Base-by-base conservation (phyloP, 1,139 yeast genomes). In the Candida sp. region DNA sequence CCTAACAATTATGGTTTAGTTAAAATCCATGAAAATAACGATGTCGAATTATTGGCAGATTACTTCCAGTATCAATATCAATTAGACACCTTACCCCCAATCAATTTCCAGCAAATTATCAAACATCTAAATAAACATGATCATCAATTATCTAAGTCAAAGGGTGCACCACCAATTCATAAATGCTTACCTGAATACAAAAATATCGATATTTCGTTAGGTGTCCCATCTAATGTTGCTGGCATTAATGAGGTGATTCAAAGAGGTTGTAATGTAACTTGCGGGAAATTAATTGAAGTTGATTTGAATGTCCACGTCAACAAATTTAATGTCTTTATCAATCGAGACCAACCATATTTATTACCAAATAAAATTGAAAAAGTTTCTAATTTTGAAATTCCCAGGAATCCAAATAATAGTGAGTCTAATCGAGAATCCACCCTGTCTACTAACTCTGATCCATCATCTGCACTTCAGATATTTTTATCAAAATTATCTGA, bases 1-100 rank as follows among this genome's bases (percentile, higher is more conserved):
- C 80, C 85, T 22, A 90, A 90, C 59, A 81, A 87, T 58, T 93
- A 93, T 64, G 99, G 99, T 0, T 71, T 93, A 36, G 96, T 93
- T 3, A 77, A 79, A 43, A 63, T 85, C 12, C 76, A 76, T 46
- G 57, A 57, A 3, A 68, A 75, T 39, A 93, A 91, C 0, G 75
- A 81, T 55, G 82, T 76, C 1, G 67, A 68, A 33, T 44, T 85
- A 2, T 61, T 81, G 40, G 59, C 70, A 3, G 95, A 86, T 57
- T 86, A 73, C 53, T 58, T 71, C 21, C 61, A 71, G 21, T 70
- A 85, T 44, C 79, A 77, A 52, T 49, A 60, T 1, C 82, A 77
- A 52, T 76, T 75, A 45, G 61, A 68, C 11, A 52, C 65, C 6
- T 46, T 67, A 27, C 61, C 66, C 2, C 57, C 53, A n/a, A 44